Evolutionary conservation across 768 basidiomycete species (phyloP), one percentile per base, ranked within the genome.

Genomic region (Fomitopsis pulvina): DNA sequence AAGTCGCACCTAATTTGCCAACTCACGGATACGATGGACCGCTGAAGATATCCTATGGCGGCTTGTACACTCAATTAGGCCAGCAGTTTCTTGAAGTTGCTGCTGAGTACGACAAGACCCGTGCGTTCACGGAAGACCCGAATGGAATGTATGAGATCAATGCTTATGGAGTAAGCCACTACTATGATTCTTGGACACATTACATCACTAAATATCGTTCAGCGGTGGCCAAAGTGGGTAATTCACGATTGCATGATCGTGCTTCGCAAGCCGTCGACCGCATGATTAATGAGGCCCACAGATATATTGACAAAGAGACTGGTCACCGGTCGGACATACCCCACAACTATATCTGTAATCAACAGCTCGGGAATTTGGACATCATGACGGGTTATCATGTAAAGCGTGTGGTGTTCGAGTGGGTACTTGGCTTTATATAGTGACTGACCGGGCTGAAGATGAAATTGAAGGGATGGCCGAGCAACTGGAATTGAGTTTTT

Each of bases 221-320:
- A 83, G 80, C 66, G 71, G 61, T 81, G 79, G 78, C 68, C 68
- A 45, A 79, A 74, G 80, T 81, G 50, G n/a, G n/a, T n/a, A n/a
- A n/a, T n/a, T n/a, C n/a, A n/a, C n/a, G n/a, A n/a, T n/a, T n/a
- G n/a, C n/a, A n/a, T n/a, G n/a, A n/a, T n/a, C n/a, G n/a, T 54
- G 70, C 53, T 1, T 32, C 30, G 6, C 8, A 10, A 6, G 4
- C 12, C 21, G 22, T 9, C 4, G 7, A 10, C 9, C n/a, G n/a
- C 26, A 42, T 22, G 4, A 11, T 3, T 42, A 14, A 42, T 22
- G n/a, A n/a, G n/a, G n/a, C n/a, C n/a, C n/a, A n/a, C 5, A 86
- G 81, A 57, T 86, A 78, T 58, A 68, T 85, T 16, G 68, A 78
- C 51, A 62, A 57, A 2, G 60, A 63, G 16, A 78, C 72, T 1